phyloP scores from a whole-genome alignment of 2,329 filamentous ascomycete genomes.

The Helotiales sp. region DNA sequence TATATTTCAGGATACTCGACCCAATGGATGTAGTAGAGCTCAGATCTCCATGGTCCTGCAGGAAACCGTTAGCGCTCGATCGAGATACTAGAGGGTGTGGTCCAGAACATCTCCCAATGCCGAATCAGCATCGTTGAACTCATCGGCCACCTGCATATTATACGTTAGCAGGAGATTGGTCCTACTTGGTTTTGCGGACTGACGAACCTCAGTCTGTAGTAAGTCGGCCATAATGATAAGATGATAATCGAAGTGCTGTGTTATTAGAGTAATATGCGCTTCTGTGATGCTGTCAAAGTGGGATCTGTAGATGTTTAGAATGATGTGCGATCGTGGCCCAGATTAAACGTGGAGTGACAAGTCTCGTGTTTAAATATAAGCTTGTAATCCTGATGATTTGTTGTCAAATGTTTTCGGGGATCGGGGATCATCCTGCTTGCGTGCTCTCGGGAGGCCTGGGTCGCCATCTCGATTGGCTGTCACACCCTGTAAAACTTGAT shows the following conservation, averaged over 20 bases:
- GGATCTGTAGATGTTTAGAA: neutral
- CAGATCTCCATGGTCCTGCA: slow-evolving; percentile 3
- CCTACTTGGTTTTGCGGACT: neutral
- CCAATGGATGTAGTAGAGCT: slow-evolving; percentile 27
- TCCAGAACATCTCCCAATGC: slow-evolving; percentile 6
- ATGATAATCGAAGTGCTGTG: neutral
- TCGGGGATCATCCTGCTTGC: neutral
- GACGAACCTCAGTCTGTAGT: neutral
- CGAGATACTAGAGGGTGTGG: neutral
- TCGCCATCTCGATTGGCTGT: neutral
- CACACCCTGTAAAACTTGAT: neutral
- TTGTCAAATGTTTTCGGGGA: neutral
- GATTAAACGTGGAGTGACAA: neutral
- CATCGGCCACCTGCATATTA: slow-evolving; percentile 4
- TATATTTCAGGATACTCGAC: slow-evolving; percentile 47
- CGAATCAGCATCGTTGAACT: slow-evolving; percentile 13
- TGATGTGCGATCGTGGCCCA: neutral
- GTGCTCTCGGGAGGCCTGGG: neutral
- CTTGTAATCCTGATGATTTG: neutral
- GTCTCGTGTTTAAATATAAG: neutral
- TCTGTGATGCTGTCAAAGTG: neutral
- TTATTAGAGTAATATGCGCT: neutral
- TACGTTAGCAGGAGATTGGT: neutral
- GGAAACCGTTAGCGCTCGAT: neutral
- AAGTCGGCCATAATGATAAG: neutral